Evolutionary conservation across 257 asterid species (phyloP), one percentile per base, ranked within the genome.

Genomic region (Fraxinus anomala): DNA sequence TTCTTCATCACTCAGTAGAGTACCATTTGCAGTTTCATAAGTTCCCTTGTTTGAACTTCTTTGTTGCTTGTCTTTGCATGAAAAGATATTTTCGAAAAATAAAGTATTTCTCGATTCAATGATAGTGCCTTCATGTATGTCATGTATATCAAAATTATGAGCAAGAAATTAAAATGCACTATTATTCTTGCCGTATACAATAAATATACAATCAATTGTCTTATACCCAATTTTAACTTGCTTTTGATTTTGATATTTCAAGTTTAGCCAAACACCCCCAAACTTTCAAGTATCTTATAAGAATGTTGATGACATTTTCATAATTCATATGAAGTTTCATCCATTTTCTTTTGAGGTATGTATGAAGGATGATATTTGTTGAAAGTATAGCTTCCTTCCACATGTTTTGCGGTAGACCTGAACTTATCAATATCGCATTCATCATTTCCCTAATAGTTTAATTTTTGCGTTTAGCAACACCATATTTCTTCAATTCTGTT

Each of bases 301-400:
- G 33, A 3, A 14, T 17, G 24, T 3, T 7, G 5, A 59, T 23
- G 33, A 19, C 13, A 72, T 39, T n/a, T 75, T 54, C 51, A 75
- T 26, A 31, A 36, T 7, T 75, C 54, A 61, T 75, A 75, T 8
- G 54, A 51, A 56, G 72, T 75, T 24, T 75, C 36, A 12, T 33
- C 59, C 31, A 31, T 37, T 2, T 30, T 30, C 31, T 30, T 75
- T 19, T 65, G 10, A 1, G 23, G 49, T 56, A 39, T 30, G 6
- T 75, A 56, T 61, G 37, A 3, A 75, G 13, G 9, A 59, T 44
- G 49, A 19, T 16, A n/a, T 33, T 75, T 6, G 72, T 2, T 8
- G 71, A 26, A 17, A 33, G 31, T 1, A 56, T 56, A 10, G 11
- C 51, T 37, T 59, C 33, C 21, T 47, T 31, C 59, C 72, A 61